Percentiles rank a stretch among this genome's conserved stretches.
These are phyloP conservation scores for Raphanus raphanistrum DNA, from an alignment of 345 rosid species.

Conservation along the genomic window DNA sequence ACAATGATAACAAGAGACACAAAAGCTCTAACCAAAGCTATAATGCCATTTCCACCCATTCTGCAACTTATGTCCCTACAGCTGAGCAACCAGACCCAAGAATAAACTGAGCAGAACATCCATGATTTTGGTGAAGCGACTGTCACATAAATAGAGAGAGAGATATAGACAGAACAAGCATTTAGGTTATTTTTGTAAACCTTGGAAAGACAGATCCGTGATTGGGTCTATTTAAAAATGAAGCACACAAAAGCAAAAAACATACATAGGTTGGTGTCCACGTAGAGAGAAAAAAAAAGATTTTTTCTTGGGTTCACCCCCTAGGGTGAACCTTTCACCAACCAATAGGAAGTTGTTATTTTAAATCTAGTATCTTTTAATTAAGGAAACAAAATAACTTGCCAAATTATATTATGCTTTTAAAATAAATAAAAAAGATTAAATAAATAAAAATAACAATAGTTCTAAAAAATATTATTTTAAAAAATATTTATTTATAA, in stretches of 20 bases:
- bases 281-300: slow-evolving; percentile 26
- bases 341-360: no score
- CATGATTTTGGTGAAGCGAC: slow-evolving; percentile 47
- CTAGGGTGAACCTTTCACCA: no score
- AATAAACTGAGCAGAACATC: slow-evolving; percentile 44
- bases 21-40: slow-evolving; percentile 45
- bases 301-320: no score
- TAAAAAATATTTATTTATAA: no score
- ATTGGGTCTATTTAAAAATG: slow-evolving; percentile 56
- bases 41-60: slow-evolving; percentile 38
- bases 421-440: no score
- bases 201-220: slow-evolving; percentile 52
- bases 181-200: slow-evolving; percentile 36
- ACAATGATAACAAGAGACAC: slow-evolving; percentile 54
- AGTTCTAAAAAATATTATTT: no score
- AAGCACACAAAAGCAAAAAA: slow-evolving; percentile 33
- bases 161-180: slow-evolving; percentile 40
- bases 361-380: no score
- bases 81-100: slow-evolving; percentile 40
- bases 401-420: no score
- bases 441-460: no score
- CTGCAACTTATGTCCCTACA: slow-evolving; percentile 41
- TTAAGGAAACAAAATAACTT: no score
- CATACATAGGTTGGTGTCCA: slow-evolving; percentile 35
- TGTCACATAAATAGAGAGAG: slow-evolving; percentile 40